These are phyloP conservation scores for Prototheca stagnorum DNA, from an alignment of 163 green algal genomes.

Conservation along the genomic window DNA sequence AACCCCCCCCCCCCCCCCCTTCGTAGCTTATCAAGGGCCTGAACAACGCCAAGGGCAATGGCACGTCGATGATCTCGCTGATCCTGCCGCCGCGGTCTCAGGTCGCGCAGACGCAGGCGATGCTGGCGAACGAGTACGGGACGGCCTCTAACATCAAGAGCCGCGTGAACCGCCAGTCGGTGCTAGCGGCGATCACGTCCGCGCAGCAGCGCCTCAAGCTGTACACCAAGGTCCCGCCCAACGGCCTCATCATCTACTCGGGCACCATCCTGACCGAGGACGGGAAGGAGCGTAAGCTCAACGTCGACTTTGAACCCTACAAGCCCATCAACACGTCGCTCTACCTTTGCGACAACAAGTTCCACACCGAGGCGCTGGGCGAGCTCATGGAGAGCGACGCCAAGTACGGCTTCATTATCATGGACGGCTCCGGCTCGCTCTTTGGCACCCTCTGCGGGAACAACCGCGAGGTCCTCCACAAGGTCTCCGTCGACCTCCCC, in stretches of 20 bases:
- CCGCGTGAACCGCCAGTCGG: conserved; percentile 91
- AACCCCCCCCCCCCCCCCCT: too few relatives aligned
- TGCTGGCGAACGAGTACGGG: conserved; percentile 96
- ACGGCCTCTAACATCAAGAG: conserved; percentile 99
- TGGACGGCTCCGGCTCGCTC: conserved; percentile 94
- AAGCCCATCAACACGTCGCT: conserved; percentile 99
- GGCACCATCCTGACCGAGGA: conserved; percentile 96
- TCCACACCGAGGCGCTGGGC: conserved; percentile 92
- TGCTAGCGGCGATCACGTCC: conserved; percentile 94
- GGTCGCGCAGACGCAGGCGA: conserved; percentile 85
- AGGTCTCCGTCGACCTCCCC: conserved; percentile 91
- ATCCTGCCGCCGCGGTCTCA: conserved; percentile 97
- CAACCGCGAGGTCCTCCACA: conserved; percentile 86
- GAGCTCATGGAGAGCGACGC: conserved; percentile 90
- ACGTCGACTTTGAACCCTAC: conserved; percentile 99
- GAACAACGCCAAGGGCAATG: conserved; percentile 83
- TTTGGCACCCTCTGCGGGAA: conserved; percentile 95
- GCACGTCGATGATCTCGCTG: conserved; percentile 97
- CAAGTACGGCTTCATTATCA: conserved; percentile 99
- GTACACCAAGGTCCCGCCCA: conserved; percentile 88
- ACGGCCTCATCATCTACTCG: conserved; percentile 96
- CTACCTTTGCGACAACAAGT: conserved; percentile 99
- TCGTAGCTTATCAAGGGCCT: conserved; percentile 86
- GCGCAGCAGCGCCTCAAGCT: conserved; percentile 95
- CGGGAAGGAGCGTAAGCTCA: conserved; percentile 97